phyloP scores from a whole-genome alignment of 192 early-diverging fungal genomes.

The Backusella mclennaniae region DNA sequence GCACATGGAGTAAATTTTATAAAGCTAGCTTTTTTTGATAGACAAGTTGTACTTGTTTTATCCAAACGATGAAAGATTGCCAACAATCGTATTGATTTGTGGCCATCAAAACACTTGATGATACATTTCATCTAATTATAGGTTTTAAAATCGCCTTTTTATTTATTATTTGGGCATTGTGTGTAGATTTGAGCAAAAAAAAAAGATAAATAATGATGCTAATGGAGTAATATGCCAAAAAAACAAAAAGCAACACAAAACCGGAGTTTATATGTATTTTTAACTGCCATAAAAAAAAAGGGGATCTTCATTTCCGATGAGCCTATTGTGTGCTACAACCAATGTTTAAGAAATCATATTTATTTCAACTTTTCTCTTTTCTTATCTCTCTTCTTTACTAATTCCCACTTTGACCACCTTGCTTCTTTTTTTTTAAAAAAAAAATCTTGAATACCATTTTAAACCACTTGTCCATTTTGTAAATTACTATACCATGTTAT shows the following conservation, averaged over 20 bases:
- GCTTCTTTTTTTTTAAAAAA: neutral
- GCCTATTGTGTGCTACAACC: neutral
- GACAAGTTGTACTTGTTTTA: neutral
- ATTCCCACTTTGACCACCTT: too few relatives aligned
- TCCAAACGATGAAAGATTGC: neutral
- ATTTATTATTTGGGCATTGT: neutral
- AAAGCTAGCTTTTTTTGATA: neutral
- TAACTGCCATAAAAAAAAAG: neutral
- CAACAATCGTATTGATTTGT: too few relatives aligned
- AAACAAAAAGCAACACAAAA: neutral
- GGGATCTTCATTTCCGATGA: neutral
- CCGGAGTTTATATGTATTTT: neutral
- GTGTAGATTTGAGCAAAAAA: neutral
- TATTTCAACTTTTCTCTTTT: neutral
- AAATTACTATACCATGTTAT: conserved; percentile 47
- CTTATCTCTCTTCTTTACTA: too few relatives aligned
- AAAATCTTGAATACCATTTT: neutral
- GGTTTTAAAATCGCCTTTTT: neutral
- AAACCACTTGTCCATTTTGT: neutral
- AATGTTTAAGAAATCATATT: neutral
- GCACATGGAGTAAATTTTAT: neutral
- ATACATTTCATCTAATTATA: neutral
- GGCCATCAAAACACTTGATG: neutral
- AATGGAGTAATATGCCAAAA: neutral
- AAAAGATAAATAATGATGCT: neutral